phyloP scores from a whole-genome alignment of 495 filamentous ascomycete genomes.

The Collariella sp. region DNA sequence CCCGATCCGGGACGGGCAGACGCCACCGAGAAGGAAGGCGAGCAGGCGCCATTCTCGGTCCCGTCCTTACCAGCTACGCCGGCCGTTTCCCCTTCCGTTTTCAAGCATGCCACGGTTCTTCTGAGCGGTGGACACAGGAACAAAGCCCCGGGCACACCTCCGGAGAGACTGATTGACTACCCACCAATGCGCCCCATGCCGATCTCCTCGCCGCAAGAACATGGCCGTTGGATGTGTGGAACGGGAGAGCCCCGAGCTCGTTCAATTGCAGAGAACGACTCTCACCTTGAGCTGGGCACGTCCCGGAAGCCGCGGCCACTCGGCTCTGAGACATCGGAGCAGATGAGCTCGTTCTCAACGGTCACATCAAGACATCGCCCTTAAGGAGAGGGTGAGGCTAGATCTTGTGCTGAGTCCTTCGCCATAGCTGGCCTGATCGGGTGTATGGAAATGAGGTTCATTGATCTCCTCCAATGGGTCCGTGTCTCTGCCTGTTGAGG shows the following conservation, averaged over 20 bases:
- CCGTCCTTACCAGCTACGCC: no score
- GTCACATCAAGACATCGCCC: neutral
- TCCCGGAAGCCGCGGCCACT: neutral
- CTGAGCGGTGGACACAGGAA: neutral
- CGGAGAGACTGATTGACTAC: neutral
- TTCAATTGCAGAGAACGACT: neutral
- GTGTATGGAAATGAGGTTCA: neutral
- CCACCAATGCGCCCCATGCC: neutral
- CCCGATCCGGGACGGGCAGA: neutral
- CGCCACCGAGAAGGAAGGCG: neutral
- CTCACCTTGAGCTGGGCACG: neutral
- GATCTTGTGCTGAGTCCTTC: neutral
- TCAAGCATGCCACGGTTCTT: neutral
- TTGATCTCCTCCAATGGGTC: no score
- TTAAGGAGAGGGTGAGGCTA: neutral
- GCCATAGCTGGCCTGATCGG: neutral
- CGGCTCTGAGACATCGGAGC: slow-evolving; percentile 3
- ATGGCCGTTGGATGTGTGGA: slow-evolving; percentile 8
- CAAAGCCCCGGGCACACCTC: slow-evolving; percentile 1
- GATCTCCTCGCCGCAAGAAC: neutral
- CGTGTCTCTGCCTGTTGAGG: neutral
- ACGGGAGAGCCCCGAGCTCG: neutral
- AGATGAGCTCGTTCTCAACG: neutral
- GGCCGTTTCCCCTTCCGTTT: neutral
- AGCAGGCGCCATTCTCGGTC: neutral